Base-by-base conservation (phyloP, 305 asterid genomes). In the Monarda citriodora region DNA sequence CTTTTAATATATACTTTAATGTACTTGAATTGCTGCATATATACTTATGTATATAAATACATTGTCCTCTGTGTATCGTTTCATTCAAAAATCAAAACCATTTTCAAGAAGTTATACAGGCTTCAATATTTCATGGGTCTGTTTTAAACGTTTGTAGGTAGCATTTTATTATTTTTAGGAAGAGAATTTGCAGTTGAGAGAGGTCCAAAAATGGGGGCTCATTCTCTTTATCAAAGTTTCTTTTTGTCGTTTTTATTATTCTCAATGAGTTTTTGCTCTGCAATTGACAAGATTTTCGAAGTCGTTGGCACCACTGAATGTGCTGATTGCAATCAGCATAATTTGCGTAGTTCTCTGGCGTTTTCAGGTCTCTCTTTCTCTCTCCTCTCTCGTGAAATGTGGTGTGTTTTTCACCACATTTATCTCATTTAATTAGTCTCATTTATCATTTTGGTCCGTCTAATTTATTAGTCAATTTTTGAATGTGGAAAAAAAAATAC, bases 261-360 rank as follows among this genome's bases (percentile, higher is more conserved):
- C 61, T 66, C 77, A 67, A 72, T 60, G 29, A 74, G 64, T 66
- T 65, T 68, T 25, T 84, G 96, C 78, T 53, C 42, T 52, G 95
- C 81, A 10, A 73, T 72, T 57, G 87, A 74, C 56, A 76, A 52
- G 38, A 67, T 78, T 8, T 74, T 87, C 25, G 69, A 82, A 72
- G 94, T 89, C 48, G 89, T 89, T 60, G 99, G 95, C 2, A 55
- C 60, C 2, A 78, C 52, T 22, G 69, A 74, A 16, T 80, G 86
- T 64, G 81, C 81, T 12, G 86, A 80, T 45, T 80, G 86, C 23
- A 51, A 31, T 40, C 57, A 45, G 21, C 47, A 61, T 10, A 67
- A 61, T 77, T 32, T 74, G 17, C 67, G 72, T 20, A 32, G 71
- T 2, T 61, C 46, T 40, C 74, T 66, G 42, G 74, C 87, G 16